Conservation (phyloP, 2,329 filamentous ascomycete genomes). For the Aspergillus carbonarius region DNA sequence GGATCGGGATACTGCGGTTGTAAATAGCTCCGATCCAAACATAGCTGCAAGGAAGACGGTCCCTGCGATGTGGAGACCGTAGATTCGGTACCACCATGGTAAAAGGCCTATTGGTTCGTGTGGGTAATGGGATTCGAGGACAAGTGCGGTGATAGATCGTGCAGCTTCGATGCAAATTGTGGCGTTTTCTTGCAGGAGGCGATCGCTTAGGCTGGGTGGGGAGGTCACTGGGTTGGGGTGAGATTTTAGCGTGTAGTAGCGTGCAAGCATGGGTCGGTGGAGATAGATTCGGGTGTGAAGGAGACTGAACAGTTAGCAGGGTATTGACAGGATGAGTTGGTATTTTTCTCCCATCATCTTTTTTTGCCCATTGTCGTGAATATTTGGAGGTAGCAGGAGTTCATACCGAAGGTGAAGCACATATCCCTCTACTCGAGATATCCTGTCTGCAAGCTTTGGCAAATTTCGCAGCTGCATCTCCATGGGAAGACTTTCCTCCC, state of each 20-base stretch:
- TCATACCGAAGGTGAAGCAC: conserved; percentile 19
- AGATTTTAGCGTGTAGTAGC: conserved; percentile 12
- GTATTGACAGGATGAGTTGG: background rate
- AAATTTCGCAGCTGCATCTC: conserved; percentile 12
- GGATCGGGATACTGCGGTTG: conserved; percentile 22
- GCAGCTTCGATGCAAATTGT: conserved; percentile 19
- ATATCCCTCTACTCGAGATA: conserved; percentile 12
- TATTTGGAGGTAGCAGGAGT: too few relatives aligned
- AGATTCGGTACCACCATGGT: conserved; percentile 23
- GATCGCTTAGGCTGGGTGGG: conserved; percentile 8
- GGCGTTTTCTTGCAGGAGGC: conserved; percentile 18
- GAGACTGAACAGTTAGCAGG: conserved; percentile 7
- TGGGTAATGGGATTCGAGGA: conserved; percentile 13
- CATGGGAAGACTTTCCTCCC: conserved; percentile 15
- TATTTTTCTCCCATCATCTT: too few relatives aligned
- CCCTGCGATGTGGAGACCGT: conserved; percentile 22
- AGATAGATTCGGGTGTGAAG: conserved; percentile 18
- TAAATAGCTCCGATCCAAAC: conserved; percentile 27
- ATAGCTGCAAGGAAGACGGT: conserved; percentile 21
- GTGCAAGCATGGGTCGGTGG: conserved; percentile 20
- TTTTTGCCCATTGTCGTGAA: too few relatives aligned
- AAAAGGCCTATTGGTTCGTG: conserved; percentile 17
- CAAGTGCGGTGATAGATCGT: conserved; percentile 12
- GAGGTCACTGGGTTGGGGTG: background rate
- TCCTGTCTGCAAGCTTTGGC: conserved; percentile 5